These are phyloP conservation scores for Aurifilum marmelostoma DNA, from an alignment of 2,329 filamentous ascomycete species.

Conservation along the genomic window DNA sequence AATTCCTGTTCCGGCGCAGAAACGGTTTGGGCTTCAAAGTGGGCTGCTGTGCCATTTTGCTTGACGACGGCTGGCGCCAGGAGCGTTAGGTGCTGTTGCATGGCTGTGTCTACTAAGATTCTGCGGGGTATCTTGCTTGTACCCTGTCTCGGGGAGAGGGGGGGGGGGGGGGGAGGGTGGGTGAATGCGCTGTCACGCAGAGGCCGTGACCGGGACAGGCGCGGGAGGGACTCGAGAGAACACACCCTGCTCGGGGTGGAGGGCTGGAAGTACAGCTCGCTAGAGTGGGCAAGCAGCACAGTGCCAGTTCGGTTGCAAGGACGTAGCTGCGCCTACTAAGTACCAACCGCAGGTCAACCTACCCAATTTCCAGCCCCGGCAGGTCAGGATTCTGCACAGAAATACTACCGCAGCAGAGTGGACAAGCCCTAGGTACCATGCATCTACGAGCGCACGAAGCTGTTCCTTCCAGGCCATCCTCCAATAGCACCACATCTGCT, in stretches of 20 bases:
- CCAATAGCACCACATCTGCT: conserved; percentile 17
- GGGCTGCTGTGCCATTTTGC: not conserved
- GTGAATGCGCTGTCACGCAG: not conserved
- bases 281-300: conserved; percentile 19
- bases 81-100: not conserved
- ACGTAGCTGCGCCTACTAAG: conserved; percentile 19
- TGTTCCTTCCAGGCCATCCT: conserved; percentile 14
- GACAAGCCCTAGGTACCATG: conserved; percentile 10
- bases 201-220: not conserved
- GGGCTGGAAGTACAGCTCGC: not conserved
- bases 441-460: conserved; percentile 12
- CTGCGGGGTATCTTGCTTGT: conserved; percentile 19
- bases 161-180: not conserved
- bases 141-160: not conserved
- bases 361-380: conserved; percentile 9
- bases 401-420: conserved; percentile 3
- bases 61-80: not conserved
- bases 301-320: conserved; percentile 12
- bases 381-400: conserved; percentile 13
- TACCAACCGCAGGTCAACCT: conserved; percentile 13
- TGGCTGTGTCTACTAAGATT: not conserved
- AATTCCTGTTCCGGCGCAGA: not conserved
- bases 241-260: conserved; percentile 1
- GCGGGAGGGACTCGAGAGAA: not conserved
- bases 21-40: not conserved